Percentiles rank a stretch among this genome's conserved stretches.
Conservation (phyloP, 2,329 filamentous ascomycete genomes). For the Alternaria novae-zelandiae region DNA sequence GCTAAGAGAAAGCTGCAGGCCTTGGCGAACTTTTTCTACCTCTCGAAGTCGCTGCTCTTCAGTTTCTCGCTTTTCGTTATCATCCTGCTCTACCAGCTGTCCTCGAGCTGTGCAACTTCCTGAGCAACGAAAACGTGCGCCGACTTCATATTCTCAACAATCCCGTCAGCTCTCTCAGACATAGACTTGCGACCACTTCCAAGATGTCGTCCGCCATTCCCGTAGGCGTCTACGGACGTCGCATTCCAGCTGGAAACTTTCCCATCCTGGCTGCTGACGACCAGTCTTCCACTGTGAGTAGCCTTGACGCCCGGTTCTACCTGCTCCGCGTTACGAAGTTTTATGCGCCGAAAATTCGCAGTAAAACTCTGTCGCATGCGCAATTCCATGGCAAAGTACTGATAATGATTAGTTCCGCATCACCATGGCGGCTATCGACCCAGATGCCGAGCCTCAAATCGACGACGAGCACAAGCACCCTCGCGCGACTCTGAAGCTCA, state of each 20-base stretch:
- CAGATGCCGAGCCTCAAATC: constrained; percentile 68
- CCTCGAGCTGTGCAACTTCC: constrained; percentile 24
- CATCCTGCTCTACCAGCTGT: constrained; percentile 24
- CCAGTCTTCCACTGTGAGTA: constrained; percentile 82
- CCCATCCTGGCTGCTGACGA: constrained; percentile 77
- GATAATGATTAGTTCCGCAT: constrained; percentile 77
- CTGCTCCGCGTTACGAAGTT: background rate
- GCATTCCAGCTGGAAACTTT: constrained; percentile 84
- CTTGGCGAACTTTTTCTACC: constrained; percentile 39
- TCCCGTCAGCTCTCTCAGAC: background rate
- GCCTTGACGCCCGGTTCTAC: background rate
- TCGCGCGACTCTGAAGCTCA: constrained; percentile 88
- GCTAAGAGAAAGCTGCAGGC: constrained; percentile 25
- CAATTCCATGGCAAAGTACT: constrained; percentile 14
- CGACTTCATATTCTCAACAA: background rate
- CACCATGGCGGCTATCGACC: constrained; percentile 98
- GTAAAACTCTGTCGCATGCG: constrained; percentile 9
- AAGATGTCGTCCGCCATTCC: constrained; percentile 52
- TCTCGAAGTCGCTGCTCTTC: constrained; percentile 14
- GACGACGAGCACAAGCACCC: constrained; percentile 57
- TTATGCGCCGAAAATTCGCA: background rate
- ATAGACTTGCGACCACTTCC: constrained; percentile 19
- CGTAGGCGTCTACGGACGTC: constrained; percentile 89
- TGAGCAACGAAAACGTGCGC: constrained; percentile 6
- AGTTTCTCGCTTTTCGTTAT: constrained; percentile 17